These are phyloP conservation scores for Penicillium paneum DNA, from an alignment of 2,329 filamentous ascomycete species.

Conservation along the genomic window DNA sequence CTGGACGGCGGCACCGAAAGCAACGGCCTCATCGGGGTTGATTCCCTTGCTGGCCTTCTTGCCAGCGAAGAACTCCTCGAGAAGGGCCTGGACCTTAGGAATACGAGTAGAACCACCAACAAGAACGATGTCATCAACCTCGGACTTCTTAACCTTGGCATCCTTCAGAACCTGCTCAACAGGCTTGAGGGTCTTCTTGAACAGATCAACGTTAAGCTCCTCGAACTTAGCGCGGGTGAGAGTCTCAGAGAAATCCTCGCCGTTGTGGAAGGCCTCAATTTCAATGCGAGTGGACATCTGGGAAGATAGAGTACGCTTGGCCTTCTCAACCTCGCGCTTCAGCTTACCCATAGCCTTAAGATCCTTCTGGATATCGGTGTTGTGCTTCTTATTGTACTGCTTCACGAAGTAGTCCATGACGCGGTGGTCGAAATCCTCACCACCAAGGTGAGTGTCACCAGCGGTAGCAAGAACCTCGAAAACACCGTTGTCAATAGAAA, in stretches of 20 bases:
- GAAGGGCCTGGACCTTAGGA: slow-evolving; percentile 89
- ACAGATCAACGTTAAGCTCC: slow-evolving; percentile 97
- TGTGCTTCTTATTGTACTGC: slow-evolving; percentile 98
- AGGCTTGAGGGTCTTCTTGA: slow-evolving; percentile 99
- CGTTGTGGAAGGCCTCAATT: slow-evolving; percentile 95
- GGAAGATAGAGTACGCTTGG: slow-evolving; percentile 94
- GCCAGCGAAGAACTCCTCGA: slow-evolving; percentile 91
- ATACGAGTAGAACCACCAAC: slow-evolving; percentile 99
- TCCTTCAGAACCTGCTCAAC: slow-evolving; percentile 99
- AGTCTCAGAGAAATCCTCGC: slow-evolving; percentile 97
- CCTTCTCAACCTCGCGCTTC: slow-evolving; percentile 99
- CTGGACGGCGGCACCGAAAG: slow-evolving; percentile 95
- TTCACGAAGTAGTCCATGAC: slow-evolving; percentile 96
- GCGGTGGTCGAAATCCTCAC: slow-evolving; percentile 98
- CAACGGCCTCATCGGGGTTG: slow-evolving; percentile 98
- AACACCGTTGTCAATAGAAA: slow-evolving; percentile 86
- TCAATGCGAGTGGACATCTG: slow-evolving; percentile 92
- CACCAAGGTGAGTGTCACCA: slow-evolving; percentile 95
- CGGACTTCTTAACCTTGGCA: slow-evolving; percentile 92
- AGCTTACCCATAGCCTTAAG: slow-evolving; percentile 98
- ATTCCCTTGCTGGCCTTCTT: slow-evolving; percentile 99
- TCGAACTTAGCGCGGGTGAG: slow-evolving; percentile 99
- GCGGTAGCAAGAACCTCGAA: slow-evolving; percentile 93
- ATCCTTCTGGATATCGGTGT: slow-evolving; percentile 88
- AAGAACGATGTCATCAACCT: slow-evolving; percentile 94